phyloP scores from a whole-genome alignment of 306 rosid species.

The Cucumis cinereus region DNA sequence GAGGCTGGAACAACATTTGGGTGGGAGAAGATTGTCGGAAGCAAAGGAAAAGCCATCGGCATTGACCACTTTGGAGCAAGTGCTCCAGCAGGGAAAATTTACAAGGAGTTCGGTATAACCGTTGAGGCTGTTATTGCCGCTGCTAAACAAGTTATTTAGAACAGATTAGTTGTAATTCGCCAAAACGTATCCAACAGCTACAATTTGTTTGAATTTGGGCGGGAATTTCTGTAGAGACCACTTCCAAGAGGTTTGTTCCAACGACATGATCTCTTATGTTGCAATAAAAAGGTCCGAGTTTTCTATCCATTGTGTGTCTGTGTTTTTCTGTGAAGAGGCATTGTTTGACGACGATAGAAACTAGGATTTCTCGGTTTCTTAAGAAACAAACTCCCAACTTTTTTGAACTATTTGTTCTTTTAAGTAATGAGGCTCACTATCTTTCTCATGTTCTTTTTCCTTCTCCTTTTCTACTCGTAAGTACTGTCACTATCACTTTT shows the following conservation, averaged over 20 bases:
- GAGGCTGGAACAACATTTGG: constrained; percentile 97
- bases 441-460: not conserved
- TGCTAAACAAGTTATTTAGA: constrained; percentile 42
- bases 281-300: constrained; percentile 8
- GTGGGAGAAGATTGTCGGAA: constrained; percentile 75
- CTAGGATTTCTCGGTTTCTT: not conserved
- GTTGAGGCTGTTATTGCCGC: constrained; percentile 86
- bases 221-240: constrained; percentile 5
- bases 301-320: not conserved
- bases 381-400: not conserved
- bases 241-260: not conserved
- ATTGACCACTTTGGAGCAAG: constrained; percentile 89
- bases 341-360: not conserved
- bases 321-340: not conserved
- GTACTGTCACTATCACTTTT: too few species aligned
- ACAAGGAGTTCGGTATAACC: constrained; percentile 79
- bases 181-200: not conserved
- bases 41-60: constrained; percentile 79
- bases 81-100: constrained; percentile 81
- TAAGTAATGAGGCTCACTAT: not conserved
- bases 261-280: constrained; percentile 1
- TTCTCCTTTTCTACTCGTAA: not conserved
- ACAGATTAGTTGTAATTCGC: not conserved
- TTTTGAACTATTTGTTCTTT: not conserved
- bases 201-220: constrained; percentile 7